These are phyloP conservation scores for Ophiocordyceps camponoti-leonardi DNA, from an alignment of 2,329 filamentous ascomycete genomes.

Conservation along the genomic window DNA sequence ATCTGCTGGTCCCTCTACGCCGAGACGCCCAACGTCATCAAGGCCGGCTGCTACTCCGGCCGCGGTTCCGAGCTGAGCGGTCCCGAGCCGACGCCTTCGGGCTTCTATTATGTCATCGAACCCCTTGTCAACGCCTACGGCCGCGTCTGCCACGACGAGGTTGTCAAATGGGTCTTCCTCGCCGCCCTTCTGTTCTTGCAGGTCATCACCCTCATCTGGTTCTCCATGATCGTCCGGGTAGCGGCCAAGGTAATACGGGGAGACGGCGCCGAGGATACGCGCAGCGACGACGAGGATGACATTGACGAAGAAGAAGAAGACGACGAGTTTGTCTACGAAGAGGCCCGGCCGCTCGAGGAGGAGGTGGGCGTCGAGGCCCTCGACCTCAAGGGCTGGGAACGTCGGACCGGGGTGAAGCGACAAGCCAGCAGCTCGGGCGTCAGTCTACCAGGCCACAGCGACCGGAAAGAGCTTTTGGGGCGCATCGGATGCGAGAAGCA, in stretches of 20 bases:
- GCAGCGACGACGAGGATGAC: constrained; percentile 73
- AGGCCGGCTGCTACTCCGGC: constrained; percentile 55
- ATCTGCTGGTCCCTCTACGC: constrained; percentile 71
- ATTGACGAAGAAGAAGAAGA: constrained; percentile 51
- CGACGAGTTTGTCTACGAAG: constrained; percentile 34
- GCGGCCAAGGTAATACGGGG: constrained; percentile 66
- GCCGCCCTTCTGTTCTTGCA: constrained; percentile 63
- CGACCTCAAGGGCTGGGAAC: constrained; percentile 47
- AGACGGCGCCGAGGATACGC: constrained; percentile 62
- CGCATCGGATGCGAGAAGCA: constrained; percentile 74
- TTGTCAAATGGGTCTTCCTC: constrained; percentile 63
- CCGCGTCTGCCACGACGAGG: constrained; percentile 61
- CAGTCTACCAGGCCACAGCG: constrained; percentile 52
- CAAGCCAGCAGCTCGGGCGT: constrained; percentile 37
- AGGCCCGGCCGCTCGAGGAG: constrained; percentile 45
- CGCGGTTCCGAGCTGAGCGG: constrained; percentile 34
- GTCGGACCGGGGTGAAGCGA: constrained; percentile 36
- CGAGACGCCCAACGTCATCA: constrained; percentile 44
- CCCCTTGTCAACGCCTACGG: constrained; percentile 58
- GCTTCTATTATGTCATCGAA: constrained; percentile 48
- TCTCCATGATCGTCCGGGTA: constrained; percentile 71
- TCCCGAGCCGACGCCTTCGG: constrained; percentile 30
- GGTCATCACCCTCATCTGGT: constrained; percentile 70
- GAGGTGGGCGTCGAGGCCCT: constrained; percentile 61
- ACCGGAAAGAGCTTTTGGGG: constrained; percentile 65